Evolutionary conservation across 2,329 filamentous ascomycete species (phyloP).

Genomic region (Colletotrichum abscissum): DNA sequence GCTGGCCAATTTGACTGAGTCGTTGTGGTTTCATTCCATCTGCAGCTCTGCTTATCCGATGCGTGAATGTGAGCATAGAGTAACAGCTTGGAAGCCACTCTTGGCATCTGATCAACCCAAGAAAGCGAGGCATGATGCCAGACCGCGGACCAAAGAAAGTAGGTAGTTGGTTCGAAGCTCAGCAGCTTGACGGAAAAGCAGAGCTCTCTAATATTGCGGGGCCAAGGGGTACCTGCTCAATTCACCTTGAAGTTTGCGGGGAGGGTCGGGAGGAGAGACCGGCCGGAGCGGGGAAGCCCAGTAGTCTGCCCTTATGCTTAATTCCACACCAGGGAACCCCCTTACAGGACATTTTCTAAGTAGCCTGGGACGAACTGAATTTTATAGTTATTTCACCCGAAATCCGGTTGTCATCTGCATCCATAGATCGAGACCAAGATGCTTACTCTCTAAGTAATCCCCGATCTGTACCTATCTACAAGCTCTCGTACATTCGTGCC

Average conservation of each 20-base stretch:
- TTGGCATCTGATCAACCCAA: background rate
- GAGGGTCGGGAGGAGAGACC: conserved; percentile 1
- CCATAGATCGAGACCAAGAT: background rate
- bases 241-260: conserved; percentile 8
- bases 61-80: background rate
- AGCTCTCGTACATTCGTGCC: no score
- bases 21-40: background rate
- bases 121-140: background rate
- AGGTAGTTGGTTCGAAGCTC: background rate
- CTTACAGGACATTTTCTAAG: background rate
- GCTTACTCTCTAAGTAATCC: background rate
- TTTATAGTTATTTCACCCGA: no score
- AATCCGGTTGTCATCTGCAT: no score
- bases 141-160: no score
- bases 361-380: background rate
- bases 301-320: conserved; percentile 24
- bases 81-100: background rate
- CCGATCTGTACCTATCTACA: no score
- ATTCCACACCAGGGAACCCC: background rate
- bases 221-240: background rate
- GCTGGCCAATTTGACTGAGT: background rate
- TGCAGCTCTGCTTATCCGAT: conserved; percentile 17
- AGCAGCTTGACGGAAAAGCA: conserved; percentile 28
- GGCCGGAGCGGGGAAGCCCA: background rate
- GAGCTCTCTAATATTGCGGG: conserved; percentile 11